Conservation (phyloP, 1,139 yeast genomes). For the Sugiyamaella pinicola region DNA sequence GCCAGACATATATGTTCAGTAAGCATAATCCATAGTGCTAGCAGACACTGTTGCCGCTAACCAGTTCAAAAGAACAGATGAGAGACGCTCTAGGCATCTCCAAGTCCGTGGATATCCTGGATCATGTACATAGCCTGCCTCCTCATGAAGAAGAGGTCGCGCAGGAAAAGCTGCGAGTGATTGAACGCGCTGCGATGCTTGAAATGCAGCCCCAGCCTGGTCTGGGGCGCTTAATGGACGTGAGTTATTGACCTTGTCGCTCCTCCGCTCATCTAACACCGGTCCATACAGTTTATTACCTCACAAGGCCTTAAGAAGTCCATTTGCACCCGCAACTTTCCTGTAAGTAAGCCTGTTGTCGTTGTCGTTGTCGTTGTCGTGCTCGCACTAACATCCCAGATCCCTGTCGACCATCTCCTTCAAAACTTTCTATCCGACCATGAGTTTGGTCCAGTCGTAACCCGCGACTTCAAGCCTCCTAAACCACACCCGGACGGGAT, state of each 20-base stretch:
- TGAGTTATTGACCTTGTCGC: constrained; percentile 20
- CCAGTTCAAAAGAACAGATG: constrained; percentile 52
- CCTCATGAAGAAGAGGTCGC: constrained; percentile 49
- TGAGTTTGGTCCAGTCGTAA: constrained; percentile 53
- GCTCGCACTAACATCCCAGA: constrained; percentile 24
- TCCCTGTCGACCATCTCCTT: constrained; percentile 55
- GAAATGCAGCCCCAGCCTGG: constrained; percentile 59
- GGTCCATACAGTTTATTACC: constrained; percentile 38
- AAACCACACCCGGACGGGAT: constrained; percentile 67
- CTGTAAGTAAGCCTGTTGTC: constrained; percentile 31
- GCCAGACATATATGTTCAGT: constrained; percentile 61
- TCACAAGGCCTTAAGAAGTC: constrained; percentile 47
- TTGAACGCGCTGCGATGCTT: constrained; percentile 60
- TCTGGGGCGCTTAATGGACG: constrained; percentile 39
- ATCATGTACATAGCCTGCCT: constrained; percentile 49
- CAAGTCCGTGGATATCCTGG: constrained; percentile 53
- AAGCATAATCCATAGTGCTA: constrained; percentile 25
- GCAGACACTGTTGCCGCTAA: background rate
- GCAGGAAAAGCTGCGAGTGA: constrained; percentile 48
- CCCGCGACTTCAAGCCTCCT: constrained; percentile 64
- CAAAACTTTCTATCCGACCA: constrained; percentile 47
- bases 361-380: background rate
- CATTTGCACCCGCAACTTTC: constrained; percentile 62
- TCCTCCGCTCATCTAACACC: background rate
- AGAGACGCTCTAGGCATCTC: constrained; percentile 57